Conservation (phyloP, 108 stramenopile genomes). For the Phaeodactylum tricornutum region DNA sequence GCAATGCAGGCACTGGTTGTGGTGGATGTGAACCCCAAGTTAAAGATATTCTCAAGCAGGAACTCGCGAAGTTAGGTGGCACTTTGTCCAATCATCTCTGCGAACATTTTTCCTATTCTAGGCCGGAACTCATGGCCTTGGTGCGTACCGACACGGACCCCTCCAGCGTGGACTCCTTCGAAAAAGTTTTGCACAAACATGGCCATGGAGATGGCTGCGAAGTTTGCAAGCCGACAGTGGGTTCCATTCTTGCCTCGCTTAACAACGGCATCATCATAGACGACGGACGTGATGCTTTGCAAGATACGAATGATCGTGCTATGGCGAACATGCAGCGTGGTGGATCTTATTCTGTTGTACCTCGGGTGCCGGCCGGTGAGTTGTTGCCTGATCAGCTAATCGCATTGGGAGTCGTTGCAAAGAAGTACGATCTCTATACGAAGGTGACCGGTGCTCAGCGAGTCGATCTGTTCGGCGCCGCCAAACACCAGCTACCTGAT, state of each 20-base stretch:
- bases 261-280: constrained; percentile 74
- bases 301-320: constrained; percentile 90
- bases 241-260: constrained; percentile 76
- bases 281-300: constrained; percentile 62
- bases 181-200: constrained; percentile 73
- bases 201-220: constrained; percentile 88
- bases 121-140: constrained; percentile 84
- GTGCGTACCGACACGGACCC: constrained; percentile 63
- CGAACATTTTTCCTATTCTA: constrained; percentile 81
- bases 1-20: constrained; percentile 86
- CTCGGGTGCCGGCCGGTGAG: constrained; percentile 90
- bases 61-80: constrained; percentile 75
- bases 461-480: constrained; percentile 88
- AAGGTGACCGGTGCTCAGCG: constrained; percentile 92
- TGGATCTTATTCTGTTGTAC: constrained; percentile 90
- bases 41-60: constrained; percentile 59
- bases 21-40: constrained; percentile 90
- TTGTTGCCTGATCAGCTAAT: constrained; percentile 81
- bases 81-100: constrained; percentile 76
- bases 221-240: constrained; percentile 84
- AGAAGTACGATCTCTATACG: constrained; percentile 80
- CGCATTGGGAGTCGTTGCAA: constrained; percentile 72
- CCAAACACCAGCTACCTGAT: constrained; percentile 84
- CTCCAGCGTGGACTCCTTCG: constrained; percentile 61
- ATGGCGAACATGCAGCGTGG: constrained; percentile 93